Conservation (phyloP, 2,329 filamentous ascomycete genomes). For the Penicillium sp. region DNA sequence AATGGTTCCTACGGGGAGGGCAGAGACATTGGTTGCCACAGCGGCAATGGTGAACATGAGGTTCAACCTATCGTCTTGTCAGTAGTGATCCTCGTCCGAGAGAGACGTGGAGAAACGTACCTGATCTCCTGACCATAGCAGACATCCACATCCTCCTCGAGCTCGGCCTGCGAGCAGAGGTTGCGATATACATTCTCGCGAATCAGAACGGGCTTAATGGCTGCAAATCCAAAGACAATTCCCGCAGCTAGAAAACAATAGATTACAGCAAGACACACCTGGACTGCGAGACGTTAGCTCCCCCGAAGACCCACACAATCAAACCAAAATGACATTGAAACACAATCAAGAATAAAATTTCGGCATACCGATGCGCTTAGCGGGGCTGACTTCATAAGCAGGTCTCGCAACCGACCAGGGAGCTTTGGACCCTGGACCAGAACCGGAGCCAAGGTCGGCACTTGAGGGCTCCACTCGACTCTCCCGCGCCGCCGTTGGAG, state of each 20-base stretch:
- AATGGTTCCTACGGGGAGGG: conserved; percentile 79
- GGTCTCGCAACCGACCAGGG: conserved; percentile 29
- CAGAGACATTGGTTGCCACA: conserved; percentile 81
- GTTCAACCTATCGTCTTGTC: conserved; percentile 57
- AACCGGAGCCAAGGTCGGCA: conserved; percentile 2
- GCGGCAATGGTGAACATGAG: conserved; percentile 90
- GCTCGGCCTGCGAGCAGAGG: conserved; percentile 55
- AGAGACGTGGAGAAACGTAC: conserved; percentile 25
- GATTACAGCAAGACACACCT: conserved; percentile 66
- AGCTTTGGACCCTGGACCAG: conserved; percentile 15
- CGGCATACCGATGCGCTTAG: conserved; percentile 52
- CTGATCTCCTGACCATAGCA: conserved; percentile 58
- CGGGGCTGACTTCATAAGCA: conserved; percentile 55
- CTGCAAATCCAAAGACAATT: conserved; percentile 79
- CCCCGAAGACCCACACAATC: neutral
- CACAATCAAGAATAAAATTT: neutral
- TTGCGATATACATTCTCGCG: conserved; percentile 69
- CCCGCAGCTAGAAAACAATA: conserved; percentile 78
- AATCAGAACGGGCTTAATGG: conserved; percentile 76
- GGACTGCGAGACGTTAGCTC: conserved; percentile 51
- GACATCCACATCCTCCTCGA: conserved; percentile 48
- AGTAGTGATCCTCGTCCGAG: neutral
- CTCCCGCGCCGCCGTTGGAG: conserved; percentile 22
- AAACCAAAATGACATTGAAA: no score
- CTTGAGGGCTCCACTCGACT: conserved; percentile 16